phyloP scores from a whole-genome alignment of 2,329 filamentous ascomycete genomes.

The Chrysoporthe deuterocubensis region DNA sequence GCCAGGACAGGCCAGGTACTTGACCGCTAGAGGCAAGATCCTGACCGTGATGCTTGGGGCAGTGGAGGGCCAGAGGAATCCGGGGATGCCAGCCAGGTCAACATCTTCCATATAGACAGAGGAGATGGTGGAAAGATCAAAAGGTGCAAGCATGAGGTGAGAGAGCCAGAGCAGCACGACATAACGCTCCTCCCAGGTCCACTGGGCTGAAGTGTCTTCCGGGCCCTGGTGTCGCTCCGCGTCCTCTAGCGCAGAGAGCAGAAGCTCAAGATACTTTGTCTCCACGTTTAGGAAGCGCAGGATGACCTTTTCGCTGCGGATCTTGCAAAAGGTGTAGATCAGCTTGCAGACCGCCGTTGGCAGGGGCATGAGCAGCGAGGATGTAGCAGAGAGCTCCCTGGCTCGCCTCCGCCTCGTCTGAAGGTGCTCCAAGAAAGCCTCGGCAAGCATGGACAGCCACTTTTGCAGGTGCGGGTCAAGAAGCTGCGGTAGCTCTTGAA shows the following conservation, averaged over 20 bases:
- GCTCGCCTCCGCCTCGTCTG: slow-evolving; percentile 45
- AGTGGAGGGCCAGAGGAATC: slow-evolving; percentile 59
- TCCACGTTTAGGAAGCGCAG: slow-evolving; percentile 91
- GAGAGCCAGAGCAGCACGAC: slow-evolving; percentile 86
- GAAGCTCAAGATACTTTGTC: slow-evolving; percentile 78
- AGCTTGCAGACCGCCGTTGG: slow-evolving; percentile 76
- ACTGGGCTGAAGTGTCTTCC: slow-evolving; percentile 35
- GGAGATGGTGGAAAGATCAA: slow-evolving; percentile 87
- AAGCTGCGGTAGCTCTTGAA: slow-evolving; percentile 93
- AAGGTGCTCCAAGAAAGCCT: slow-evolving; percentile 74
- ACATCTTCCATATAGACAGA: slow-evolving; percentile 56
- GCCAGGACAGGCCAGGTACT: slow-evolving; percentile 74
- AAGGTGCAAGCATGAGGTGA: slow-evolving; percentile 82
- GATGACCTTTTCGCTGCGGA: slow-evolving; percentile 91
- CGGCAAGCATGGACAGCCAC: slow-evolving; percentile 75
- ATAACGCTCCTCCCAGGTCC: slow-evolving; percentile 89
- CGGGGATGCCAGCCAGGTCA: slow-evolving; percentile 46
- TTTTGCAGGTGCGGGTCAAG: slow-evolving; percentile 81
- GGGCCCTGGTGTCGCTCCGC: slow-evolving; percentile 42
- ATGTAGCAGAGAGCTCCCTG: slow-evolving; percentile 38
- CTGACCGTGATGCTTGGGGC: slow-evolving; percentile 73
- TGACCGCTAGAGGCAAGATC: slow-evolving; percentile 71
- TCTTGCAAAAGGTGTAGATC: slow-evolving; percentile 91
- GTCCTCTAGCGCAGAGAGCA: slow-evolving; percentile 76
- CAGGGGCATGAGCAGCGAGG: slow-evolving; percentile 56